phyloP scores from a whole-genome alignment of 1,284 basidiomycete genomes.

The Microbotryomycetes sp. region DNA sequence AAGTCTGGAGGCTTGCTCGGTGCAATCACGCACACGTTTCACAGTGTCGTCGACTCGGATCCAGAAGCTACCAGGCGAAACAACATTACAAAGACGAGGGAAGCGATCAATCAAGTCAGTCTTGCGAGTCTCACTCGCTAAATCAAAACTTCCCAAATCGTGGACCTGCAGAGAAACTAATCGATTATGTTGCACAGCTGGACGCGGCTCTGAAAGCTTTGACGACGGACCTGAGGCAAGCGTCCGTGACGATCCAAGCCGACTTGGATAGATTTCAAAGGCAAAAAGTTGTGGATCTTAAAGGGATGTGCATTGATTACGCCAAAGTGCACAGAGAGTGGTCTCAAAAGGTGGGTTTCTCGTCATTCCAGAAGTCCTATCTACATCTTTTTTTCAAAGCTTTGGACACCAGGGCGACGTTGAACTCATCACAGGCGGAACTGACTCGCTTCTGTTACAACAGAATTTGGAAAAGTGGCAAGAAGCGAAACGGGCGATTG shows the following conservation, averaged over 20 bases:
- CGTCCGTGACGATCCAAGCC: constrained; percentile 89
- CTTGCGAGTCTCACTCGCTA: background rate
- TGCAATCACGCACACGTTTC: constrained; percentile 87
- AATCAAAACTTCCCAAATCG: too few species aligned
- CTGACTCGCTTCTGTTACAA: background rate
- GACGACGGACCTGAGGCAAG: constrained; percentile 89
- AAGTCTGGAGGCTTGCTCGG: constrained; percentile 61
- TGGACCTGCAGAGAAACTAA: constrained; percentile 4
- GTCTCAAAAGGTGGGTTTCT: constrained; percentile 70
- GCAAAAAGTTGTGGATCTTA: constrained; percentile 92
- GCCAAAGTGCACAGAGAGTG: constrained; percentile 87
- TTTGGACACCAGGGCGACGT: background rate
- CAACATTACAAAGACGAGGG: constrained; percentile 85
- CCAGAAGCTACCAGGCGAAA: constrained; percentile 90
- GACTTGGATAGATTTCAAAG: constrained; percentile 97
- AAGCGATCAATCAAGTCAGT: constrained; percentile 81
- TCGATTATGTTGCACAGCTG: constrained; percentile 58
- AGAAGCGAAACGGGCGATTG: constrained; percentile 83
- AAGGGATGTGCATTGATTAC: constrained; percentile 85
- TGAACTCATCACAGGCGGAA: too few species aligned
- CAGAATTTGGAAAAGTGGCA: constrained; percentile 96
- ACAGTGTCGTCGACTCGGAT: constrained; percentile 98
- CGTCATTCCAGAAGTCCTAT: too few species aligned
- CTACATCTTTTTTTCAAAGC: background rate
- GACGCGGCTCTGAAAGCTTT: constrained; percentile 85